Percentiles rank a stretch among this genome's conserved stretches.
These are phyloP conservation scores for Tilletiaria anomala DNA, from an alignment of 1,284 basidiomycete genomes.

Conservation along the genomic window DNA sequence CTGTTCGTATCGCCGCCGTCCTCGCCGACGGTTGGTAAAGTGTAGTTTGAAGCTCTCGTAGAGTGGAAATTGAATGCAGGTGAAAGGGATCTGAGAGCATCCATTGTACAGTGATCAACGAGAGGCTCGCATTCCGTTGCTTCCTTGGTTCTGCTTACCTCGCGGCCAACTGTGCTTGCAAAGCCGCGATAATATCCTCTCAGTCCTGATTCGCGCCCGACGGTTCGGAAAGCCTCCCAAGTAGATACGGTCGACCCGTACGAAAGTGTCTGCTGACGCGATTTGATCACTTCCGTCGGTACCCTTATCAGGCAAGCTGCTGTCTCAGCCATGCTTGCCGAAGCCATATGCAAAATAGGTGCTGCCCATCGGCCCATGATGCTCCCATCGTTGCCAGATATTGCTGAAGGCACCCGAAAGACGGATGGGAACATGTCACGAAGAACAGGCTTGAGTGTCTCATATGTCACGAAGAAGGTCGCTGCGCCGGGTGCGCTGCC, in stretches of 20 bases:
- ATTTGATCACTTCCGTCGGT: conserved; percentile 86
- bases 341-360: conserved; percentile 39
- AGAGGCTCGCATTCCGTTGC: neutral
- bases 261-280: conserved; percentile 59
- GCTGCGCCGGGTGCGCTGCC: conserved; percentile 94
- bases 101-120: neutral
- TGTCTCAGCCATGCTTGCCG: conserved; percentile 39
- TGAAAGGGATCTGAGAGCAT: conserved; percentile 71
- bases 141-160: conserved; percentile 47
- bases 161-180: conserved; percentile 60
- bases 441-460: conserved; percentile 59
- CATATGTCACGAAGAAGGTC: conserved; percentile 88
- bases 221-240: conserved; percentile 42
- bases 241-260: conserved; percentile 51
- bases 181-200: conserved; percentile 66
- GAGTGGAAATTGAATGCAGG: conserved; percentile 88
- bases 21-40: neutral
- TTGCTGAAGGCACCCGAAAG: neutral
- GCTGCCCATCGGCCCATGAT: conserved; percentile 3
- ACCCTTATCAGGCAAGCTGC: conserved; percentile 83
- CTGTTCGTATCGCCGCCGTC: too few species aligned
- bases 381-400: neutral
- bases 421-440: too few species aligned
- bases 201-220: conserved; percentile 46
- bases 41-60: conserved; percentile 71